phyloP scores from a whole-genome alignment of 1,284 basidiomycete genomes.

The Phylloboletellus chloephorus region DNA sequence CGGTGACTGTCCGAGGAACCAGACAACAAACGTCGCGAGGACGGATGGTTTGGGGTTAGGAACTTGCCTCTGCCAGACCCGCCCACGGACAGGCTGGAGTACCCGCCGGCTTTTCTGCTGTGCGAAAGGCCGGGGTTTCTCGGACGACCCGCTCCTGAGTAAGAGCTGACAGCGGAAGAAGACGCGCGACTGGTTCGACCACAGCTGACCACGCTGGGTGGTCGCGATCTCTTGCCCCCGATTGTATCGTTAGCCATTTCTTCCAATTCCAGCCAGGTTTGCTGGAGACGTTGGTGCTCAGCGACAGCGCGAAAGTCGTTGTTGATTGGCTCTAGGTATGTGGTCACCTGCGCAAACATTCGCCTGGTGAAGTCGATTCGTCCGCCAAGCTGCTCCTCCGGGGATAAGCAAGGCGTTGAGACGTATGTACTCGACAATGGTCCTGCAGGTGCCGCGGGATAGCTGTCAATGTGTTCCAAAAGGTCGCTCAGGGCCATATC shows the following conservation, averaged over 20 bases:
- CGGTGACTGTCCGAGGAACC: slow-evolving; percentile 39
- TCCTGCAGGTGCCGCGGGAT: slow-evolving; percentile 53
- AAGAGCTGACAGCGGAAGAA: slow-evolving; percentile 26
- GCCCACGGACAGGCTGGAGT: slow-evolving; percentile 48
- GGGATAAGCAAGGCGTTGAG: slow-evolving; percentile 38
- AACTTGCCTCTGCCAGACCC: slow-evolving; percentile 39
- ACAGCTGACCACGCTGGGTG: slow-evolving; percentile 56
- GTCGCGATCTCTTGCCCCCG: slow-evolving; percentile 54
- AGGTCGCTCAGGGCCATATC: slow-evolving; percentile 76
- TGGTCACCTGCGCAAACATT: slow-evolving; percentile 43
- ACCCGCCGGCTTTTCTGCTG: slow-evolving; percentile 36
- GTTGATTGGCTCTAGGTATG: slow-evolving; percentile 37
- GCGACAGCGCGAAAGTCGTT: slow-evolving; percentile 53
- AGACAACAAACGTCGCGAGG: slow-evolving; percentile 46
- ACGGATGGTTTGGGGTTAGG: slow-evolving; percentile 43
- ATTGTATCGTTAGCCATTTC: slow-evolving; percentile 72
- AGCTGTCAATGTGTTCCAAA: slow-evolving; percentile 76
- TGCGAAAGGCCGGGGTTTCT: slow-evolving; percentile 28
- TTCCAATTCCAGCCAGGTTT: slow-evolving; percentile 73
- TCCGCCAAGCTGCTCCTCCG: slow-evolving; percentile 60
- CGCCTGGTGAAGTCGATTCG: slow-evolving; percentile 58
- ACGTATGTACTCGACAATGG: slow-evolving; percentile 45
- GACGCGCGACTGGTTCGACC: slow-evolving; percentile 52
- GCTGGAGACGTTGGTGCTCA: slow-evolving; percentile 59
- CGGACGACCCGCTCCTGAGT: slow-evolving; percentile 22